Conservation (phyloP, 2,329 filamentous ascomycete species). For the Aspergillus aculeatus region DNA sequence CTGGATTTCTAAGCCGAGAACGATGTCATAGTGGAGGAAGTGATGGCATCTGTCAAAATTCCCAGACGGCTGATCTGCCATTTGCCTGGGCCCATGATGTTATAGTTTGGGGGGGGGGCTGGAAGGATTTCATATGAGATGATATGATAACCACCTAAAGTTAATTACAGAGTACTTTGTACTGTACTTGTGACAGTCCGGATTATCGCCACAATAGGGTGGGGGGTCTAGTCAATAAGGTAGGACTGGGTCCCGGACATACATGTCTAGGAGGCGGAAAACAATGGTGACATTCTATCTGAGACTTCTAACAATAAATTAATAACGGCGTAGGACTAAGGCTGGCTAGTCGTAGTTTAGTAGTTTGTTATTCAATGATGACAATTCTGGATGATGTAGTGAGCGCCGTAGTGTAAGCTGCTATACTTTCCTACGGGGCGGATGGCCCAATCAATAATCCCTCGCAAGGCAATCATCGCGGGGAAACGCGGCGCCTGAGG, state of each 20-base stretch:
- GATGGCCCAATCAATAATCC: not conserved
- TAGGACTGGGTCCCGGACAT: too few relatives aligned
- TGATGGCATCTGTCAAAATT: not conserved
- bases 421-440: too few relatives aligned
- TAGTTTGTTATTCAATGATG: not conserved
- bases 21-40: conserved; percentile 8
- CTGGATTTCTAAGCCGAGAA: not conserved
- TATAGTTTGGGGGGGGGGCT: not conserved
- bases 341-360: not conserved
- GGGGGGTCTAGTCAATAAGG: too few relatives aligned
- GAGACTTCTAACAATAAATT: not conserved
- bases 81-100: not conserved
- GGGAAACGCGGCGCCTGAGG: not conserved
- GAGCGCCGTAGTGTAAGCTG: too few relatives aligned
- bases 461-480: not conserved
- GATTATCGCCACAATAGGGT: not conserved
- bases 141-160: not conserved
- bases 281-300: not conserved
- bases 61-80: not conserved
- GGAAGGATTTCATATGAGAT: not conserved
- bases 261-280: not conserved
- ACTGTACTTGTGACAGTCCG: not conserved
- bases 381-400: not conserved
- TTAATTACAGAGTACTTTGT: too few relatives aligned
- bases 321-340: not conserved